These are phyloP conservation scores for Apiosordaria backusii DNA, from an alignment of 495 filamentous ascomycete species.

Conservation along the genomic window DNA sequence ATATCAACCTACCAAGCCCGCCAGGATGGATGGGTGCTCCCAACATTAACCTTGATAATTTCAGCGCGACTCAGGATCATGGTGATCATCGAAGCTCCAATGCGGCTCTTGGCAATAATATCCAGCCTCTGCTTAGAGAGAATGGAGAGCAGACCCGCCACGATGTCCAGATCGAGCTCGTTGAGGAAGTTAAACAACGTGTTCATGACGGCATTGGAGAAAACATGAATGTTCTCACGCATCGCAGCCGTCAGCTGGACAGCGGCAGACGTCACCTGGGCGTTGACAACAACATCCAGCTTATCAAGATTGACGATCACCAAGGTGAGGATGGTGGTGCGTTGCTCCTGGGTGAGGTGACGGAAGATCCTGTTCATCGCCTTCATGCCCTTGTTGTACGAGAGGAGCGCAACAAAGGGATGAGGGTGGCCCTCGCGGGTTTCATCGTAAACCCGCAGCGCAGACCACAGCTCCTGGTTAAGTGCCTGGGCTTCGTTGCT, in stretches of 20 bases:
- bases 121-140: conserved; percentile 79
- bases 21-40: conserved; percentile 64
- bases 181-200: conserved; percentile 82
- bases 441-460: conserved; percentile 85
- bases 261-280: conserved; percentile 64
- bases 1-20: conserved; percentile 64
- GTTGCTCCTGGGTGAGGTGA: conserved; percentile 86
- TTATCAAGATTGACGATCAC: conserved; percentile 91
- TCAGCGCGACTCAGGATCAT: conserved; percentile 94
- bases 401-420: conserved; percentile 94
- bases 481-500: conserved; percentile 61
- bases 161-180: conserved; percentile 84
- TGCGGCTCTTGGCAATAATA: conserved; percentile 71
- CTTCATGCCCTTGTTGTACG: conserved; percentile 94
- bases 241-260: conserved; percentile 65
- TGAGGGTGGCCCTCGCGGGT: conserved; percentile 74
- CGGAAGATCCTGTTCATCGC: conserved; percentile 91
- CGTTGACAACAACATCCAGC: conserved; percentile 80
- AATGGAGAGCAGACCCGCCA: conserved; percentile 81
- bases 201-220: conserved; percentile 81
- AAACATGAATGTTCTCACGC: conserved; percentile 89
- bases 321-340: conserved; percentile 89
- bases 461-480: conserved; percentile 77
- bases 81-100: conserved; percentile 84
- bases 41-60: conserved; percentile 71